Percentiles rank a stretch among this genome's conserved stretches.
These are phyloP conservation scores for Thelonectria rubi DNA, from an alignment of 2,329 filamentous ascomycete species.

Conservation along the genomic window DNA sequence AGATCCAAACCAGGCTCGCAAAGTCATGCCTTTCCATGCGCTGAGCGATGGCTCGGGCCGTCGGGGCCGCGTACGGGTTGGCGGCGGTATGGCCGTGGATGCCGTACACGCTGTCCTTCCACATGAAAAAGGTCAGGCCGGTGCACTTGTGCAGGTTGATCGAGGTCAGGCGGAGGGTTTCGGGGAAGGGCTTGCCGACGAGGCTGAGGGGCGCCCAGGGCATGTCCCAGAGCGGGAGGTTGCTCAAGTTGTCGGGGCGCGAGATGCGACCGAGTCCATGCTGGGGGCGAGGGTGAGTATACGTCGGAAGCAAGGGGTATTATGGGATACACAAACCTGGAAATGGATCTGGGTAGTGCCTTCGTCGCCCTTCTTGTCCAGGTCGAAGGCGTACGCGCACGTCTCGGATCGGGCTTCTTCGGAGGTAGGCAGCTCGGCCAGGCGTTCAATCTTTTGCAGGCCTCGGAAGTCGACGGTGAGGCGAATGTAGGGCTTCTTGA, in stretches of 20 bases:
- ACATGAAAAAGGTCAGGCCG: background rate
- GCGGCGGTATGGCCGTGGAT: background rate
- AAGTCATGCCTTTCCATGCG: background rate
- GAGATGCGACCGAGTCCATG: background rate
- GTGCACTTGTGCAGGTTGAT: background rate
- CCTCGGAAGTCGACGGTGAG: background rate
- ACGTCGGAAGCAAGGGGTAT: background rate
- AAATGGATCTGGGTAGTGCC: background rate
- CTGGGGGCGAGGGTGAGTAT: background rate
- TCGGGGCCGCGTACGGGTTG: background rate
- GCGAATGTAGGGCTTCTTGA: background rate
- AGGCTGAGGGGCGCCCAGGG: background rate
- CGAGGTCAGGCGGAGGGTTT: background rate
- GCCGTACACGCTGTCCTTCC: background rate
- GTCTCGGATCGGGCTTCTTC: background rate
- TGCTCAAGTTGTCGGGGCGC: background rate
- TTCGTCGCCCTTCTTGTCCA: background rate
- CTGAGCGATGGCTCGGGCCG: background rate
- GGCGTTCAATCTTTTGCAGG: background rate
- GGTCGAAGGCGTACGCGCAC: background rate
- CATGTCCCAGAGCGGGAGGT: background rate
- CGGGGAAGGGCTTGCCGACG: background rate
- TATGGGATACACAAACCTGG: background rate
- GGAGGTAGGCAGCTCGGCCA: background rate
- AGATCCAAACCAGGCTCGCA: background rate